A percentile compares a stretch with the other conserved stretches of the same genome.
Evolutionary conservation across 495 filamentous ascomycete species (phyloP).

Genomic region (Hypoxylon lenormandii): DNA sequence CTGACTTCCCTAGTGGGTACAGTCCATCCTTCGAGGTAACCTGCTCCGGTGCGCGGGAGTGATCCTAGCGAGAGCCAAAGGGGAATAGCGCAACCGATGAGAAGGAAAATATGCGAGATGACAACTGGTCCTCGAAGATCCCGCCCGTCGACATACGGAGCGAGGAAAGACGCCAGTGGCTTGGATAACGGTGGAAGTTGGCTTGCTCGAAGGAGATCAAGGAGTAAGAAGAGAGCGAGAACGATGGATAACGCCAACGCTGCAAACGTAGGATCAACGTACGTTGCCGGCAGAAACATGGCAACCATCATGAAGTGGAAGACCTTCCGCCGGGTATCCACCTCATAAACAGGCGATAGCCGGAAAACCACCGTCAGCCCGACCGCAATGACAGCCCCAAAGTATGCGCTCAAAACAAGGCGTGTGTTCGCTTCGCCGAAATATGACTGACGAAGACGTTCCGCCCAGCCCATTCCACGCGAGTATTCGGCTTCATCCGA

Average conservation of each 20-base stretch:
- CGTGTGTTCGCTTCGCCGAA: constrained; percentile 84
- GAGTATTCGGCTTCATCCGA: constrained; percentile 43
- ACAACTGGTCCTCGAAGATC: constrained; percentile 95
- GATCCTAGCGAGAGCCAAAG: constrained; percentile 86
- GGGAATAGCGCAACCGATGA: constrained; percentile 95
- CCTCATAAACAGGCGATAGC: constrained; percentile 77
- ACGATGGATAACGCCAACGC: constrained; percentile 79
- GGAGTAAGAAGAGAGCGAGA: constrained; percentile 82
- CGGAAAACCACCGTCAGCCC: constrained; percentile 80
- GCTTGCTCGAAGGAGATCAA: constrained; percentile 88
- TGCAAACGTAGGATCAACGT: constrained; percentile 84
- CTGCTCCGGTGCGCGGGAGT: constrained; percentile 65
- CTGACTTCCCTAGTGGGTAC: constrained; percentile 75
- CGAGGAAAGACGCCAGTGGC: constrained; percentile 83
- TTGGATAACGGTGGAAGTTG: constrained; percentile 89
- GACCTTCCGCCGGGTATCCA: constrained; percentile 97
- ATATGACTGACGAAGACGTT: constrained; percentile 66
- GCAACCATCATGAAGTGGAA: constrained; percentile 98
- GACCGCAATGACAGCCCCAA: constrained; percentile 70
- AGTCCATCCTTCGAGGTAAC: constrained; percentile 76
- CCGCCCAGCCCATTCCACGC: constrained; percentile 66
- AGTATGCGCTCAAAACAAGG: constrained; percentile 81
- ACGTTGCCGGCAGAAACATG: constrained; percentile 89
- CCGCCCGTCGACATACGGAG: constrained; percentile 92
- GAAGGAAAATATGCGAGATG: constrained; percentile 92